phyloP scores from a whole-genome alignment of 805 yeast genomes.

The Kluyveromyces aestuarii region DNA sequence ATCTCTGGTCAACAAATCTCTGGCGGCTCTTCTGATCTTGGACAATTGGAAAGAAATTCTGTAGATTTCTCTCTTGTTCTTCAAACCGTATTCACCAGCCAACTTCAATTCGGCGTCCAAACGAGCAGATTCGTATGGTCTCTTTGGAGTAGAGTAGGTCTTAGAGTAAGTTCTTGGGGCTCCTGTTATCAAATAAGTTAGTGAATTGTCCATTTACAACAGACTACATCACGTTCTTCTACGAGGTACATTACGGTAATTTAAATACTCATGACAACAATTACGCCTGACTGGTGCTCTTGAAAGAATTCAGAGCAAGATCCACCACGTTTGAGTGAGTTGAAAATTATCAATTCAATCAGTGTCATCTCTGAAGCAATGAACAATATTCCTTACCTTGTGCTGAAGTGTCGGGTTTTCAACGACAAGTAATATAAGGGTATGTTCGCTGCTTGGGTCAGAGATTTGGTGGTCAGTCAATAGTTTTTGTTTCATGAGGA shows the following conservation, averaged over 20 bases:
- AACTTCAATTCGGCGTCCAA: constrained; percentile 98
- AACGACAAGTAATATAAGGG: constrained; percentile 36
- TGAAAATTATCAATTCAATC: not conserved
- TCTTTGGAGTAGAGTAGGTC: constrained; percentile 99
- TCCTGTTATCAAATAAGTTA: constrained; percentile 38
- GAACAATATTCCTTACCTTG: constrained; percentile 7
- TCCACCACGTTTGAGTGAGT: not conserved
- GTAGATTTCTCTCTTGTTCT: constrained; percentile 99
- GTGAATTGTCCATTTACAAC: not conserved
- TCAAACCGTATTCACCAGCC: constrained; percentile 99
- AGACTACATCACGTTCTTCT: not conserved
- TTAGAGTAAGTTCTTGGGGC: constrained; percentile 99
- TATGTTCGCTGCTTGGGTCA: not conserved
- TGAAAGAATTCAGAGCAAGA: not conserved
- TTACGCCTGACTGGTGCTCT: not conserved
- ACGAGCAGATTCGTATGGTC: constrained; percentile 99
- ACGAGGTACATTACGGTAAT: constrained; percentile 4
- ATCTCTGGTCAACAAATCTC: constrained; percentile 99
- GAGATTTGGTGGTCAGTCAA: constrained; percentile 1
- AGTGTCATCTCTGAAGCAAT: not conserved
- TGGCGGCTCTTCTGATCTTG: constrained; percentile 99
- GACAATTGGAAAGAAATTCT: constrained; percentile 99
- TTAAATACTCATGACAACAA: constrained; percentile 8
- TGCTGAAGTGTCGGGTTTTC: constrained; percentile 85
- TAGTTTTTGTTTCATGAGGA: constrained; percentile 38